phyloP scores from a whole-genome alignment of 176 grass and related monocot species.

The Carex littledalei region DNA sequence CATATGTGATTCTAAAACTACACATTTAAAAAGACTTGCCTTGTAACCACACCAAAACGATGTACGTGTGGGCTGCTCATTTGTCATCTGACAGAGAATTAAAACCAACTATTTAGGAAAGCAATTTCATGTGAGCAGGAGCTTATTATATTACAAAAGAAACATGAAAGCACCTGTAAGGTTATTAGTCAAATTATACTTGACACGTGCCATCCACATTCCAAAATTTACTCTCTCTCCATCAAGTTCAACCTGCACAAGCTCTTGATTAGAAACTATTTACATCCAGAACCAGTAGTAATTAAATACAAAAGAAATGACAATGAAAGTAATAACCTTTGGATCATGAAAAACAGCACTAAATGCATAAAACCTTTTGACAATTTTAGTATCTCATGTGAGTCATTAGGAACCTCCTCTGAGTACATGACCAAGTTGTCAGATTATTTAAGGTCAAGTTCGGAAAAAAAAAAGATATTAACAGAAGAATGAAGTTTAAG shows the following conservation, averaged over 20 bases:
- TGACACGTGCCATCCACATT: constrained; percentile 41
- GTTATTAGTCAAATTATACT: constrained; percentile 44
- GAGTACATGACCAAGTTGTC: no score
- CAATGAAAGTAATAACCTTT: constrained; percentile 33
- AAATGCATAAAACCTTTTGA: constrained; percentile 55
- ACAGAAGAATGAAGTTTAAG: no score
- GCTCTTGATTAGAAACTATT: not conserved
- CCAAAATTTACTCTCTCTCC: constrained; percentile 43
- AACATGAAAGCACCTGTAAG: constrained; percentile 38
- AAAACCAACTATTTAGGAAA: not conserved
- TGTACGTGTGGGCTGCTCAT: constrained; percentile 57
- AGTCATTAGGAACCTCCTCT: no score
- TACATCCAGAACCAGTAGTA: not conserved
- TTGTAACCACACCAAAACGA: constrained; percentile 55
- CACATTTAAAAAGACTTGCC: constrained; percentile 28
- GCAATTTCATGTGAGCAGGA: not conserved
- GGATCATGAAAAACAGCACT: constrained; percentile 53
- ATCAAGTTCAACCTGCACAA: constrained; percentile 29
- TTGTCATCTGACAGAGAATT: constrained; percentile 49
- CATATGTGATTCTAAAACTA: not conserved
- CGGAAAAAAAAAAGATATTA: no score
- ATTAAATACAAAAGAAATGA: not conserved
- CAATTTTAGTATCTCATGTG: not conserved
- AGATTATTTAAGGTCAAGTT: no score
- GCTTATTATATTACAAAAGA: not conserved